These are phyloP conservation scores for Beauveria caledonica DNA, from an alignment of 2,329 filamentous ascomycete genomes.

Conservation along the genomic window DNA sequence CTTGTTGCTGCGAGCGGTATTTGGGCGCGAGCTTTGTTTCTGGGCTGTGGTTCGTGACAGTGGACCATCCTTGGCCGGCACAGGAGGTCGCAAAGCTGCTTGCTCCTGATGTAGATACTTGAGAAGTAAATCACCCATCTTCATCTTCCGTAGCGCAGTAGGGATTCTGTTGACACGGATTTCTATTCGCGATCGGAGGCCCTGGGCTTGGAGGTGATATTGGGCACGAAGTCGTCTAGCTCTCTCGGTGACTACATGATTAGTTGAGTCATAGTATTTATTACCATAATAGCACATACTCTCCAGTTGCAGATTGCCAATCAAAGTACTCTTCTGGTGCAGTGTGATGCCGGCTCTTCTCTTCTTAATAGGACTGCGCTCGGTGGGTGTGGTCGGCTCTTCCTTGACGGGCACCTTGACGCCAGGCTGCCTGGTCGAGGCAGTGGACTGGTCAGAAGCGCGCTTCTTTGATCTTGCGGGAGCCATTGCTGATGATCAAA, in stretches of 20 bases:
- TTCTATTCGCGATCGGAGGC: constrained; percentile 77
- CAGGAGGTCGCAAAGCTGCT: constrained; percentile 30
- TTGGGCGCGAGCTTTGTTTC: constrained; percentile 15
- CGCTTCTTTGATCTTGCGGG: constrained; percentile 11
- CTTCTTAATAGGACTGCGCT: constrained; percentile 55
- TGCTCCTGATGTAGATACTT: constrained; percentile 40
- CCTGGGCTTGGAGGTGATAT: constrained; percentile 80
- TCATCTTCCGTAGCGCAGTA: constrained; percentile 65
- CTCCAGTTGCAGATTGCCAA: constrained; percentile 85
- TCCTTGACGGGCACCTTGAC: constrained; percentile 18
- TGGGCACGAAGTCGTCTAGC: constrained; percentile 81
- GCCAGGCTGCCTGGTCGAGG: constrained; percentile 10
- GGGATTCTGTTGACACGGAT: constrained; percentile 92
- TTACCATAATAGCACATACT: constrained; percentile 43
- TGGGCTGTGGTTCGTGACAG: constrained; percentile 18
- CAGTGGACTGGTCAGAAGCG: constrained; percentile 5
- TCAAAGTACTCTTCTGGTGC: constrained; percentile 74
- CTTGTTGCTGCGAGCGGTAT: constrained; percentile 32
- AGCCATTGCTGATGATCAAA: constrained; percentile 2
- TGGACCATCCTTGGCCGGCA: constrained; percentile 41
- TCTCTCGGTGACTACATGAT: constrained; percentile 66
- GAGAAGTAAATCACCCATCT: constrained; percentile 68
- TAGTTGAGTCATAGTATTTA: constrained; percentile 6
- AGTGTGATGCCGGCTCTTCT: constrained; percentile 52
- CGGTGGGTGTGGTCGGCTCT: constrained; percentile 31